These are phyloP conservation scores for Populus tomentosa DNA, from an alignment of 441 rosid genomes.

Conservation along the genomic window DNA sequence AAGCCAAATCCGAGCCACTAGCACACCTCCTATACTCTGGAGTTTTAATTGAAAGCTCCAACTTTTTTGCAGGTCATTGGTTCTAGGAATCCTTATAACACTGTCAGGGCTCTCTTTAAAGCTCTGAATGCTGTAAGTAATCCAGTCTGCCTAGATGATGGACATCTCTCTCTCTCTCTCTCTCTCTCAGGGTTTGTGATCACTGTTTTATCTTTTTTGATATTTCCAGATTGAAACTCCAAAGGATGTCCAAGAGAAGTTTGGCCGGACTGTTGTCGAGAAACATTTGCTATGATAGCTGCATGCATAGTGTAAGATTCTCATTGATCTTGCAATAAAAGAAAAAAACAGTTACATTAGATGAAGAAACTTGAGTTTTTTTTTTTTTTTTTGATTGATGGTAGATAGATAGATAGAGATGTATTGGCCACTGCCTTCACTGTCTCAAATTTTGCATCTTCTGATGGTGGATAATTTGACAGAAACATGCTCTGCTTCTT, in stretches of 20 bases:
- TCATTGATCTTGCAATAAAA: not conserved
- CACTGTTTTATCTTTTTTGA: not conserved
- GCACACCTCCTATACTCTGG: not conserved
- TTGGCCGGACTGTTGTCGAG: constrained; percentile 91
- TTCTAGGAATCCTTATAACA: constrained; percentile 91
- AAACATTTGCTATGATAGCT: constrained; percentile 55
- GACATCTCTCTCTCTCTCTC: not conserved
- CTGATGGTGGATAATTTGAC: not conserved
- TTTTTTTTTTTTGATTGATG: not conserved
- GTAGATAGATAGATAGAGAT: not conserved
- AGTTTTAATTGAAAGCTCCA: not conserved
- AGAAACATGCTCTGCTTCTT: not conserved
- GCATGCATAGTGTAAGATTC: not conserved
- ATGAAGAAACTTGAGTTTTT: not conserved
- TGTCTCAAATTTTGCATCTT: not conserved
- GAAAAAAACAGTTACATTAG: not conserved
- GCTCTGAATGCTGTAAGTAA: constrained; percentile 85
- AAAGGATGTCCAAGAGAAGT: constrained; percentile 86
- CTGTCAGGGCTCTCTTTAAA: constrained; percentile 81
- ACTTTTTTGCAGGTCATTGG: constrained; percentile 58
- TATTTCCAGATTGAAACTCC: constrained; percentile 81
- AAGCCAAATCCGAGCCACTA: not conserved
- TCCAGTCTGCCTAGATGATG: not conserved
- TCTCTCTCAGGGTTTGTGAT: not conserved
- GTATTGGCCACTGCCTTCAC: not conserved